Conservation (phyloP, 805 yeast genomes). For the Torulaspora quercuum region DNA sequence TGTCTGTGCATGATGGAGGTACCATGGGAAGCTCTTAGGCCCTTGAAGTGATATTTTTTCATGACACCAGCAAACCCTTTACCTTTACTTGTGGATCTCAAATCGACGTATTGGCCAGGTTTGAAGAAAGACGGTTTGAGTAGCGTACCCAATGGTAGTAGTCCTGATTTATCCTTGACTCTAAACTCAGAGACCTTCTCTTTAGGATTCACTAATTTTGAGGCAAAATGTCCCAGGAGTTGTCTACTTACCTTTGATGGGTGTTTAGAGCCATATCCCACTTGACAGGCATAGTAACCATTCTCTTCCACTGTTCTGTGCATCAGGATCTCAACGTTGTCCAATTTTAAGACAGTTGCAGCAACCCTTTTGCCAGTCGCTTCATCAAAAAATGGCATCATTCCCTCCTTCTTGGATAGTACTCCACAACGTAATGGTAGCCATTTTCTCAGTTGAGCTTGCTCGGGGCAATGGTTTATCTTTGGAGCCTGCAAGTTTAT, state of each 20-base stretch:
- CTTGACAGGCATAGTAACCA: conserved; percentile 81
- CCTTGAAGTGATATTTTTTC: conserved; percentile 88
- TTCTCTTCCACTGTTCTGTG: conserved; percentile 66
- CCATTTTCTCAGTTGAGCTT: conserved; percentile 67
- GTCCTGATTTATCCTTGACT: conserved; percentile 60
- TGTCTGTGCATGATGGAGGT: conserved; percentile 88
- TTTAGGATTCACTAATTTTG: conserved; percentile 84
- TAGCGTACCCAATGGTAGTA: conserved; percentile 73
- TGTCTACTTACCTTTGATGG: conserved; percentile 60
- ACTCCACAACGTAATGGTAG: conserved; percentile 79
- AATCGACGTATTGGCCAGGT: conserved; percentile 79
- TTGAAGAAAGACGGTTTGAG: conserved; percentile 80
- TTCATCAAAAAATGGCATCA: conserved; percentile 77
- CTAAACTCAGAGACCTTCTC: conserved; percentile 70
- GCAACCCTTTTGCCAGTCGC: conserved; percentile 65
- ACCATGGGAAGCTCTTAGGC: conserved; percentile 94
- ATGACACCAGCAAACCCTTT: conserved; percentile 98
- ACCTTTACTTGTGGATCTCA: conserved; percentile 78
- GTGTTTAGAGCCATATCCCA: conserved; percentile 75
- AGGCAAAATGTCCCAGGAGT: conserved; percentile 70
- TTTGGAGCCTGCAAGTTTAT: conserved; percentile 40
- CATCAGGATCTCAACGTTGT: conserved; percentile 80
- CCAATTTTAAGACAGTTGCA: conserved; percentile 84
- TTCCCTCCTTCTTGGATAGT: conserved; percentile 80
- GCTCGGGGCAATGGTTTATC: conserved; percentile 63